Evolutionary conservation across 2,329 filamentous ascomycete genomes (phyloP).

Genomic region (Pseudocercospora cruenta): DNA sequence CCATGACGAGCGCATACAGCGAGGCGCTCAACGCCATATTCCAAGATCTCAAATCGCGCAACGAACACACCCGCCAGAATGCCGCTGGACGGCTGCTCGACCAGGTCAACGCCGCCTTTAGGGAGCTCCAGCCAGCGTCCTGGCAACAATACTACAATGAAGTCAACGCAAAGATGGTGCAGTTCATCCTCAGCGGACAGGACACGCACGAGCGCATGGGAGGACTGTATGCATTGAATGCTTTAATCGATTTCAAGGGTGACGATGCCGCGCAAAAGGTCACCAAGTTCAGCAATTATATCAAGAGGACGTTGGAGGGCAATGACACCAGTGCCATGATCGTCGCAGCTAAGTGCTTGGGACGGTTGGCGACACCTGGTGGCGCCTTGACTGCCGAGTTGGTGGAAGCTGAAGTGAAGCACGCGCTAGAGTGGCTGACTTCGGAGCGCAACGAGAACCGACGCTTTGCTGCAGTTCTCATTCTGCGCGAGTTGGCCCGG

Average conservation of each 20-base stretch:
- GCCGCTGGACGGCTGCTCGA: conserved; percentile 36
- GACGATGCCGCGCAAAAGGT: conserved; percentile 93
- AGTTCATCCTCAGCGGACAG: conserved; percentile 80
- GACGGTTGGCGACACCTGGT: conserved; percentile 87
- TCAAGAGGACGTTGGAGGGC: conserved; percentile 84
- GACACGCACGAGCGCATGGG: conserved; percentile 88
- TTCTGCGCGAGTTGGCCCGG: conserved; percentile 85
- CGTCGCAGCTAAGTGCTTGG: conserved; percentile 83
- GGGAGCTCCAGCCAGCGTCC: conserved; percentile 76
- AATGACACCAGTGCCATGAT: conserved; percentile 92
- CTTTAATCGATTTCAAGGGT: conserved; percentile 93
- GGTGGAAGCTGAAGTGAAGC: conserved; percentile 95
- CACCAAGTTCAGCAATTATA: conserved; percentile 87
- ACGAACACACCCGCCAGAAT: conserved; percentile 34
- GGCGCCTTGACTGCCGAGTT: conserved; percentile 93
- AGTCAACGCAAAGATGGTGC: conserved; percentile 66
- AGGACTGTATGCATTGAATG: conserved; percentile 88
- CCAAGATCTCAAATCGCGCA: conserved; percentile 36
- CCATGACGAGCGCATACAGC: conserved; percentile 38
- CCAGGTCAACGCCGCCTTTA: conserved; percentile 37
- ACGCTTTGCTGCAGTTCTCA: conserved; percentile 88
- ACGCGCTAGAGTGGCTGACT: conserved; percentile 93
- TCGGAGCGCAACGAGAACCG: conserved; percentile 92
- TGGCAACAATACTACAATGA: conserved; percentile 73
- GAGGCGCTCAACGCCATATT: conserved; percentile 38